phyloP scores from a whole-genome alignment of 805 yeast genomes.

The Candida ipomoeae region DNA sequence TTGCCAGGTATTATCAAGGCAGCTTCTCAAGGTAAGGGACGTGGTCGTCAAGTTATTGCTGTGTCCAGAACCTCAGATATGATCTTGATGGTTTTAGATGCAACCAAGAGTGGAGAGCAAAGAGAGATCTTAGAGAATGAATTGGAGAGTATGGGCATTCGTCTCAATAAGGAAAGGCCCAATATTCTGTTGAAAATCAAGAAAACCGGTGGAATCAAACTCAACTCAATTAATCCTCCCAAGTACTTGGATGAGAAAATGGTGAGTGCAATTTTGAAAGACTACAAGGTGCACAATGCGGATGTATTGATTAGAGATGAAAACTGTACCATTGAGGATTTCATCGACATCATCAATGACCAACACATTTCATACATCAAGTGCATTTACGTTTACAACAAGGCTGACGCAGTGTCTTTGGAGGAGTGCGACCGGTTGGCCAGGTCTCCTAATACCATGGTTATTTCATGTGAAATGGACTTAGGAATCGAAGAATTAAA shows the following conservation, averaged over 20 bases:
- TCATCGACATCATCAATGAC: conserved; percentile 84
- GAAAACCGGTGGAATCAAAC: conserved; percentile 87
- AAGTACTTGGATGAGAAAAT: conserved; percentile 76
- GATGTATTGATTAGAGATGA: conserved; percentile 90
- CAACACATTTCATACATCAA: conserved; percentile 83
- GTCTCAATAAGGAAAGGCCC: conserved; percentile 79
- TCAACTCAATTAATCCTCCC: conserved; percentile 78
- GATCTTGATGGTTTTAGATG: conserved; percentile 90
- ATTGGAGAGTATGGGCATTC: conserved; percentile 88
- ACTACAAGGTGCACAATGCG: conserved; percentile 87
- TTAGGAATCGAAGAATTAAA: conserved; percentile 83
- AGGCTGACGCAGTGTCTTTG: conserved; percentile 89
- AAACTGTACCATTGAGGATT: conserved; percentile 85
- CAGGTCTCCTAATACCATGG: conserved; percentile 87
- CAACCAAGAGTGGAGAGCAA: conserved; percentile 90
- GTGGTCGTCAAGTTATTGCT: conserved; percentile 95
- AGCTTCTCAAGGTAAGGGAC: conserved; percentile 94
- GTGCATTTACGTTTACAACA: conserved; percentile 91
- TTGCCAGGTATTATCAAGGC: conserved; percentile 96
- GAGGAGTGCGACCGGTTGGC: conserved; percentile 94
- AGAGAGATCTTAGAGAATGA: conserved; percentile 82
- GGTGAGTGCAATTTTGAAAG: conserved; percentile 71
- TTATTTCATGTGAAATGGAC: conserved; percentile 86
- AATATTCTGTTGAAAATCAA: conserved; percentile 70
- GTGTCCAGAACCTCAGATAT: conserved; percentile 94